Conservation (phyloP, 345 rosid species). For the Excoecaria agallocha region DNA sequence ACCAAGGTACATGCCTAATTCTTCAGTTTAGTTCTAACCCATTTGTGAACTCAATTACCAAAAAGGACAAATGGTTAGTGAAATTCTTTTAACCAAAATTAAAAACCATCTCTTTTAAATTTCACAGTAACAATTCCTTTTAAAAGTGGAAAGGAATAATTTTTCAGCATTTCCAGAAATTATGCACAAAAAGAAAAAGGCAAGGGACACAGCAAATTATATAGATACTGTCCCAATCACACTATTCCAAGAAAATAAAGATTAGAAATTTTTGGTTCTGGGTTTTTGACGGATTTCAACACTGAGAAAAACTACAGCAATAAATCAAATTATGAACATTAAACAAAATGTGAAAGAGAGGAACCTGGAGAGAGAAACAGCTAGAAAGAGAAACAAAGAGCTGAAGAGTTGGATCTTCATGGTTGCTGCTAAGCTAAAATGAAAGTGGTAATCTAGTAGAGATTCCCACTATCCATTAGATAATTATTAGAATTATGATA, state of each 20-base stretch:
- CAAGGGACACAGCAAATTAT: slow-evolving; percentile 1
- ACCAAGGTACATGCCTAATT: not conserved
- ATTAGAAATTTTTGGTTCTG: too few relatives aligned
- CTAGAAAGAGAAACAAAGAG: slow-evolving; percentile 30
- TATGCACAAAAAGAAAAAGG: not conserved
- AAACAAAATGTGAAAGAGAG: not conserved
- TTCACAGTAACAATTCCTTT: not conserved
- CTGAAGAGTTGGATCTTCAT: slow-evolving; percentile 24
- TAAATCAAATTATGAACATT: too few relatives aligned
- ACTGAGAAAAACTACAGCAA: not conserved
- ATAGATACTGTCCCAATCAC: not conserved
- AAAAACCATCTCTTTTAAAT: not conserved
- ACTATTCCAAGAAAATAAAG: not conserved
- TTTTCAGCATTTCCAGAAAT: not conserved
- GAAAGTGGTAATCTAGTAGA: not conserved
- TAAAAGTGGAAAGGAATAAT: not conserved
- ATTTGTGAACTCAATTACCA: not conserved
- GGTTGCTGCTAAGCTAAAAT: not conserved
- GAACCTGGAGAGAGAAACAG: slow-evolving; percentile 16
- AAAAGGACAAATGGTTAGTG: not conserved
- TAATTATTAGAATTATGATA: not conserved
- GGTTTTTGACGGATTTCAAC: not conserved
- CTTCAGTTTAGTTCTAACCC: not conserved
- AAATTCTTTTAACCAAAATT: not conserved
- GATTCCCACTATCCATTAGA: not conserved